Base-by-base conservation (phyloP, 768 basidiomycete genomes). In the Omphalotus guepiniiformis region DNA sequence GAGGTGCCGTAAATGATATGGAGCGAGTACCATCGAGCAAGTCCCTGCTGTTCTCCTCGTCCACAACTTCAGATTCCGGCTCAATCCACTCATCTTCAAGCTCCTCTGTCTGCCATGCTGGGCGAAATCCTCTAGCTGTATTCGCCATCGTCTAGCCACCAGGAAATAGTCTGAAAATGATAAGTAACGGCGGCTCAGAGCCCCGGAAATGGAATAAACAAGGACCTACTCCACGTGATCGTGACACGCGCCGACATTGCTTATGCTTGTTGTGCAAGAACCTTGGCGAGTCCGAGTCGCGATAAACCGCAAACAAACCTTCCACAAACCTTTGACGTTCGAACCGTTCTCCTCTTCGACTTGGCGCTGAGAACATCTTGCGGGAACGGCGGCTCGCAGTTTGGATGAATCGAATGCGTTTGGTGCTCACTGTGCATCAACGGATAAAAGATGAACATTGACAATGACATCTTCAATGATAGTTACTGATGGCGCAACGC, bases 71-170 rank as follows among this genome's bases (percentile, higher is more conserved):
- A 16, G 68, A 58, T 42, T 75, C 74, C 34, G 75, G 68, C 34
- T 92, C 89, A 49, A 88, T 72, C 93, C 93, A 96, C 71, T 94
- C 93, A 55, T 94, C 92, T 50, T 82, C 84, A 6, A 96, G 79
- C 60, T 94, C 93, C 45, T 89, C 88, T 1, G 90, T 91, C 62
- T 88, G 84, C 89, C 89, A 92, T 40, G 77, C 88, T 18, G 89
- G 89, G 37, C 58, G 57, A 51, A 49, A 44, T 29, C 37, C 25
- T 41, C 40, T 22, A 35, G 39, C 32, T 53, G 53, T 21, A 53
- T 47, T 47, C 40, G 50, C 53, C 55, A 58, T 51, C 21, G 28
- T 15, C 28, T 16, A 30, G 11, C 6, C 6, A 41, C 25, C n/a
- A 32, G 15, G 11, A n/a, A 37, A 44, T 44, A 44, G 42, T 35